A percentile compares a stretch with the other conserved stretches of the same genome.
These are phyloP conservation scores for Plectranthus barbatus DNA, from an alignment of 257 asterid species.

Conservation along the genomic window DNA sequence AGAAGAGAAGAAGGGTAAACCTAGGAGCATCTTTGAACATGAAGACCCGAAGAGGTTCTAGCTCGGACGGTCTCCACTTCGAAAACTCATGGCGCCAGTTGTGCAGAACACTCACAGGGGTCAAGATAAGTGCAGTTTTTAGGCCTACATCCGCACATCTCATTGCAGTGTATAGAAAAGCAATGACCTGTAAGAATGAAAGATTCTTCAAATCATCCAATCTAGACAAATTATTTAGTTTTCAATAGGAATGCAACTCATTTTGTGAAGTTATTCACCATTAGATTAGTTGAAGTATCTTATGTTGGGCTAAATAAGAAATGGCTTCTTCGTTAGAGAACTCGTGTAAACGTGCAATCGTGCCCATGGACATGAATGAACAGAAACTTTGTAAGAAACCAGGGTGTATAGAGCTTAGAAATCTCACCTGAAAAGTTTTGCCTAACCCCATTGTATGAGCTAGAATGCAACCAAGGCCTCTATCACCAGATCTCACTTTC, in stretches of 20 bases:
- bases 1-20: slow-evolving; percentile 19
- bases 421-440: slow-evolving; percentile 84
- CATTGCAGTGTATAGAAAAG: slow-evolving; percentile 81
- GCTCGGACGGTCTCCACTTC: slow-evolving; percentile 81
- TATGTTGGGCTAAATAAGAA: too few species aligned
- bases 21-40: slow-evolving; percentile 87
- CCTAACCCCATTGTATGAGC: slow-evolving; percentile 97
- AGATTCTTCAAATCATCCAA: neutral
- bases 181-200: slow-evolving; percentile 48
- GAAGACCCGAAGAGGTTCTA: slow-evolving; percentile 61
- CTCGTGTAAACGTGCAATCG: neutral
- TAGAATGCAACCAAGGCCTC: slow-evolving; percentile 88
- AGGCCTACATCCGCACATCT: slow-evolving; percentile 61
- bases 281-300: too few species aligned
- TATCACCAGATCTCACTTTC: slow-evolving; percentile 73
- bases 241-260: too few species aligned
- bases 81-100: slow-evolving; percentile 78
- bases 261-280: too few species aligned
- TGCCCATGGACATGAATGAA: too few species aligned
- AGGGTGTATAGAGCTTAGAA: neutral
- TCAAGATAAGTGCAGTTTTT: slow-evolving; percentile 68
- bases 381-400: neutral
- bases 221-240: too few species aligned
- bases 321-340: neutral
- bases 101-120: slow-evolving; percentile 80